Percentiles rank a stretch among this genome's conserved stretches.
Evolutionary conservation across 768 basidiomycete genomes (phyloP).

Genomic region (Podaxis pistillaris): DNA sequence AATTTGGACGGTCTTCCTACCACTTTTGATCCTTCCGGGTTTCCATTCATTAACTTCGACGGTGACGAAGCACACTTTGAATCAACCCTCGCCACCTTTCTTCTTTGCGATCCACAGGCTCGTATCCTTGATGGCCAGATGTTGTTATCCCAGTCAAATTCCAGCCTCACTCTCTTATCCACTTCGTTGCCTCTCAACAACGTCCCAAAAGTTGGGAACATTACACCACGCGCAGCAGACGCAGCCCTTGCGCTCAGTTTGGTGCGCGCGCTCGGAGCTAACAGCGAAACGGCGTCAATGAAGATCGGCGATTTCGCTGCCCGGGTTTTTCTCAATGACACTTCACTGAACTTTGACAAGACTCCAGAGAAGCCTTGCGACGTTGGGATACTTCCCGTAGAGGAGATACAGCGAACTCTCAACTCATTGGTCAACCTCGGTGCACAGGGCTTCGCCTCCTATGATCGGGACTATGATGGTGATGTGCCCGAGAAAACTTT

Average conservation of each 20-base stretch:
- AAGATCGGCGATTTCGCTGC: not conserved
- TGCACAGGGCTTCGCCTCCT: not conserved
- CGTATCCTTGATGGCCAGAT: not conserved
- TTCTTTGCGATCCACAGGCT: not conserved
- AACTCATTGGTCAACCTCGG: not conserved
- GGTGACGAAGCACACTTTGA: not conserved
- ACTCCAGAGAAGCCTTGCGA: not conserved
- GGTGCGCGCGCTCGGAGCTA: not conserved
- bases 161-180: not conserved
- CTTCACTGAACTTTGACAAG: not conserved
- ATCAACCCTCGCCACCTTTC: not conserved
- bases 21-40: not conserved
- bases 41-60: not conserved
- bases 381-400: not conserved
- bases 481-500: not conserved
- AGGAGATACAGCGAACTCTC: not conserved
- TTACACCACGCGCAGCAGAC: not conserved
- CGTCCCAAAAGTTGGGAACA: not conserved
- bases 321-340: not conserved
- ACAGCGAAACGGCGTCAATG: not conserved
- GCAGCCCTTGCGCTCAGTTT: not conserved
- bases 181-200: not conserved
- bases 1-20: not conserved
- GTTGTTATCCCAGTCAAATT: not conserved
- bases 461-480: not conserved